Evolutionary conservation across 768 basidiomycete genomes (phyloP), one percentile per base, ranked within the genome.

Genomic region (Rubroboletus satanas): DNA sequence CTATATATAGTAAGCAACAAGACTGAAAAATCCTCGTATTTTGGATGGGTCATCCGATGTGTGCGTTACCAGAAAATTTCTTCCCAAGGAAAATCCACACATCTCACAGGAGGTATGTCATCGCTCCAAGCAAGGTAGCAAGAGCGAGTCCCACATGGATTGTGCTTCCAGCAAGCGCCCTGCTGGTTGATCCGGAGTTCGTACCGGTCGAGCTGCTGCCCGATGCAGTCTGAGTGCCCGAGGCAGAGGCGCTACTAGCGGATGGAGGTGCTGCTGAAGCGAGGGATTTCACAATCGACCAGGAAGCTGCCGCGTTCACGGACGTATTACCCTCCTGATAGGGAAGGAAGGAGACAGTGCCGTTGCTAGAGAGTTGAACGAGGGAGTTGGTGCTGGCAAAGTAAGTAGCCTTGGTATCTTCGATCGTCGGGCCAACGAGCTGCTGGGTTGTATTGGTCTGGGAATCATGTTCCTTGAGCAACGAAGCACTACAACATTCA

Each of bases 281-380:
- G 29, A 87, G 72, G 46, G 70, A 67, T 37, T 65, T 63, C 11
- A 87, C 75, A 11, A 64, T 53, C 29, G 71, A 72, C 84, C 85
- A 88, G 29, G 74, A 60, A 5, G 80, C 78, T 1, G 68, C 70
- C 4, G 76, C 62, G 66, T 82, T 82, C 26, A 75, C 67, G 21
- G 65, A 64, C 8, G 71, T 65, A 54, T 77, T 71, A n/a, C 72
- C 75, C 46, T 77, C 70, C 56, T 68, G 77, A 72, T 80, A 87
- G 1, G 83, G 78, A 35, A 90, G 70, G 74, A 76, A 90, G 12
- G 76, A 80, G 18, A 90, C 75, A 1, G 74, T 71, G 45, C 87
- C 87, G 3, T 73, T 73, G 26, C 79, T 81, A 39, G 83, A 76
- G 28, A 91, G 79, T 67, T 91, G 89, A 15, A 91, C 79, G 43